These are phyloP conservation scores for Populus alba DNA, from an alignment of 345 rosid species.

Conservation along the genomic window DNA sequence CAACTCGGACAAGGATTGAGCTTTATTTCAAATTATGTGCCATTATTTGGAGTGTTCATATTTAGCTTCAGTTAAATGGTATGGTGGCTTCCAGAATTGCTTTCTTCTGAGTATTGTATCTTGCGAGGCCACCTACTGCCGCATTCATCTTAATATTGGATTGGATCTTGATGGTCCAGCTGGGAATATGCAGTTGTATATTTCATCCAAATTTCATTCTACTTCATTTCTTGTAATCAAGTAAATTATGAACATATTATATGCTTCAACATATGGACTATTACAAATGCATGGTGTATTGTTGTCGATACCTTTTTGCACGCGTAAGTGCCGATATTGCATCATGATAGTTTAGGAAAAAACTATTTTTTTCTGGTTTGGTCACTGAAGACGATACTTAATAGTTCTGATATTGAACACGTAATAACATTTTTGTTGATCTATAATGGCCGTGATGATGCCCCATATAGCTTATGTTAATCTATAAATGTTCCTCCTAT, in stretches of 20 bases:
- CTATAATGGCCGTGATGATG: not conserved
- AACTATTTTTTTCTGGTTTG: not conserved
- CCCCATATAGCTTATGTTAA: too few relatives aligned
- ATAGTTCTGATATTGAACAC: not conserved
- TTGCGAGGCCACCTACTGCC: not conserved
- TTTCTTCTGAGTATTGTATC: not conserved
- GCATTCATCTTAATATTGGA: not conserved
- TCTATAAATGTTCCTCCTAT: not conserved
- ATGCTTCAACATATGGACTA: not conserved
- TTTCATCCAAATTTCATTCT: not conserved
- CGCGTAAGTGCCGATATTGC: not conserved
- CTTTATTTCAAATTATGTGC: not conserved
- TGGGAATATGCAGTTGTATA: not conserved
- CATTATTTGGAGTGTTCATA: not conserved
- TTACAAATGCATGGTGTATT: not conserved
- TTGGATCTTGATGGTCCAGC: not conserved
- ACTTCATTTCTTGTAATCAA: not conserved
- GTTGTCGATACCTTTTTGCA: not conserved
- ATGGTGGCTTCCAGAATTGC: not conserved
- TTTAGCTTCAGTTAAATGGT: not conserved
- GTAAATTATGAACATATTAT: not conserved
- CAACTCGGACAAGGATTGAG: not conserved
- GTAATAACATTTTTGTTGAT: not conserved
- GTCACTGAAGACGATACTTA: not conserved
- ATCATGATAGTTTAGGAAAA: not conserved